Percentiles rank a stretch among this genome's conserved stretches.
These are phyloP conservation scores for Colletotrichum eremochloae DNA, from an alignment of 2,329 filamentous ascomycete species.

Conservation along the genomic window DNA sequence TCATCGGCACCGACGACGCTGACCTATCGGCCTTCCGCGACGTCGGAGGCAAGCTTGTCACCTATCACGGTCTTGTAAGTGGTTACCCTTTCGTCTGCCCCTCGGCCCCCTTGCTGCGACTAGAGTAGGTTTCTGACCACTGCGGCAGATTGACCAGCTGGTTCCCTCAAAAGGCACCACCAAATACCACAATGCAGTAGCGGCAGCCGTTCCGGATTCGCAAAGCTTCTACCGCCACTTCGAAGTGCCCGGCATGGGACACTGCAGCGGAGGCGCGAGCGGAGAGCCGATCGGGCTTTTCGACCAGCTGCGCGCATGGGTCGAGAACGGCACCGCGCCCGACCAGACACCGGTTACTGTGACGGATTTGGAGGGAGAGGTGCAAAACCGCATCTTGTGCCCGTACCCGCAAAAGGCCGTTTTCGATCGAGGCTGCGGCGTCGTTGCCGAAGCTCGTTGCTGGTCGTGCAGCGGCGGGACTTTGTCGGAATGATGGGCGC, in stretches of 20 bases:
- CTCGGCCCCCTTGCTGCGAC: background rate
- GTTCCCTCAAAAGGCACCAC: constrained; percentile 50
- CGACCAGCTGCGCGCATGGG: constrained; percentile 39
- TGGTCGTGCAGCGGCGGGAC: background rate
- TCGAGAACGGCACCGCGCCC: constrained; percentile 42
- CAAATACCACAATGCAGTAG: constrained; percentile 46
- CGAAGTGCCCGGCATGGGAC: constrained; percentile 30
- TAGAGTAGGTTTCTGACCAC: background rate
- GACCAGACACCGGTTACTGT: constrained; percentile 22
- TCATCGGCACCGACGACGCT: constrained; percentile 49
- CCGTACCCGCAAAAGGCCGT: constrained; percentile 46
- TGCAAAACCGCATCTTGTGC: constrained; percentile 53
- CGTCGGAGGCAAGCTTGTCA: constrained; percentile 56
- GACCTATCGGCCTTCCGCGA: constrained; percentile 49
- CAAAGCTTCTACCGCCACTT: constrained; percentile 34
- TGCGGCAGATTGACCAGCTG: constrained; percentile 50
- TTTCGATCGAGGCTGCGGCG: constrained; percentile 42
- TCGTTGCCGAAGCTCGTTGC: background rate
- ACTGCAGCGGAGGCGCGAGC: constrained; percentile 33
- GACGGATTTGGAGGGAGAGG: background rate
- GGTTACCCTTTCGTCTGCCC: background rate
- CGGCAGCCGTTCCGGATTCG: background rate
- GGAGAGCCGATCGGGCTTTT: constrained; percentile 33
- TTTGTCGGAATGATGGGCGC: background rate
- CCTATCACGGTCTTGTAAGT: constrained; percentile 55